A percentile compares a stretch with the other conserved stretches of the same genome.
Evolutionary conservation across 2,329 filamentous ascomycete genomes (phyloP).

Genomic region (Aschersonia sp.): DNA sequence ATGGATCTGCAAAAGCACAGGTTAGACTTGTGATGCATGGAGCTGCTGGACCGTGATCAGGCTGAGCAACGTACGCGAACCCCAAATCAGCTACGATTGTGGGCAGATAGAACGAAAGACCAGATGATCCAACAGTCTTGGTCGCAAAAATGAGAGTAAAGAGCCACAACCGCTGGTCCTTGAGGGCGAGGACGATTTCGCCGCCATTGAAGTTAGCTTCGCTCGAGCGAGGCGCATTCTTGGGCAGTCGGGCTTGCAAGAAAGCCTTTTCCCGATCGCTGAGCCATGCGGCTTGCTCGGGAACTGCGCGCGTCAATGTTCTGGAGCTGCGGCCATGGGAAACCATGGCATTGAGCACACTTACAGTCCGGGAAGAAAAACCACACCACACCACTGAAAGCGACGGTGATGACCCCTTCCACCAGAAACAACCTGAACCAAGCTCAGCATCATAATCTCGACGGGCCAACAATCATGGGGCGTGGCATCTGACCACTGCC

Average conservation of each 20-base stretch:
- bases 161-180: slow-evolving; percentile 27
- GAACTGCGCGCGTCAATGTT: slow-evolving; percentile 23
- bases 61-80: slow-evolving; percentile 18
- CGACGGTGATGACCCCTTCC: slow-evolving; percentile 31
- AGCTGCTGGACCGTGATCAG: neutral
- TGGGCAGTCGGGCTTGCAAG: slow-evolving; percentile 28
- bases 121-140: slow-evolving; percentile 26
- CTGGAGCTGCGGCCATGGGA: neutral
- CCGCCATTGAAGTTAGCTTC: slow-evolving; percentile 24
- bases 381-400: slow-evolving; percentile 31
- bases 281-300: slow-evolving; percentile 27
- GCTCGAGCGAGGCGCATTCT: slow-evolving; percentile 24
- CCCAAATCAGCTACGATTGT: slow-evolving; percentile 23
- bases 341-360: slow-evolving; percentile 9
- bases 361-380: slow-evolving; percentile 39
- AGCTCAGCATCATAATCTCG: neutral
- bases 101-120: slow-evolving; percentile 25
- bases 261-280: slow-evolving; percentile 30
- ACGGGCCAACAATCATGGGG: too few relatives aligned
- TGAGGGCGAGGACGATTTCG: slow-evolving; percentile 21
- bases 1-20: slow-evolving; percentile 18
- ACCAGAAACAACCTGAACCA: slow-evolving; percentile 17
- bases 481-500: slow-evolving; percentile 9
- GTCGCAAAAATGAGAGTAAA: slow-evolving; percentile 29
- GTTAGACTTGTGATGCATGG: neutral